phyloP scores from a whole-genome alignment of 805 yeast genomes.

The Grigorovia humatica region DNA sequence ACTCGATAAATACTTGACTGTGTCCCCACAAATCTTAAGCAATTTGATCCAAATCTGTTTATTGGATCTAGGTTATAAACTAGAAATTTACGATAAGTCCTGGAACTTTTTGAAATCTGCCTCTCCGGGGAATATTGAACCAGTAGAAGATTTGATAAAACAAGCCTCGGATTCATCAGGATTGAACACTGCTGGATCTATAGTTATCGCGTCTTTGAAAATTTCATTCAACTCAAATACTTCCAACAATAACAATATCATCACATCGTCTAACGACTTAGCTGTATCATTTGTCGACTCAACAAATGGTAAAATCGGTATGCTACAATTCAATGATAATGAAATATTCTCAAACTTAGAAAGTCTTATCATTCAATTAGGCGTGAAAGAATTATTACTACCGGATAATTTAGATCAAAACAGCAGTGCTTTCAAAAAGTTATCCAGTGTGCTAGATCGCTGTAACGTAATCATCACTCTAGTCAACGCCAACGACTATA shows the following conservation, averaged over 20 bases:
- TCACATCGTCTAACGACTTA: slow-evolving; percentile 17
- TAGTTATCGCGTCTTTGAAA: slow-evolving; percentile 40
- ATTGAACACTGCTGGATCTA: slow-evolving; percentile 37
- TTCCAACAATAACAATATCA: slow-evolving; percentile 48
- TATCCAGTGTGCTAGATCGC: slow-evolving; percentile 62
- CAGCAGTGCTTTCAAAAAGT: slow-evolving; percentile 43
- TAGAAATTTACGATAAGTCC: slow-evolving; percentile 65
- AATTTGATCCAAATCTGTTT: slow-evolving; percentile 56
- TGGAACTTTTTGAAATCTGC: slow-evolving; percentile 56
- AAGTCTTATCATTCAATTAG: slow-evolving; percentile 75
- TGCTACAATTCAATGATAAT: slow-evolving; percentile 75
- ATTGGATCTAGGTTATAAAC: slow-evolving; percentile 59
- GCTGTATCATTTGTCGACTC: slow-evolving; percentile 57
- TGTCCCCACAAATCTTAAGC: slow-evolving; percentile 64
- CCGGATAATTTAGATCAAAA: slow-evolving; percentile 30
- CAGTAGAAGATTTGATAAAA: slow-evolving; percentile 58
- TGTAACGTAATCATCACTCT: slow-evolving; percentile 67
- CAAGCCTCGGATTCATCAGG: slow-evolving; percentile 37
- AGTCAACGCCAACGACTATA: slow-evolving; percentile 46
- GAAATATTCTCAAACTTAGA: slow-evolving; percentile 82
- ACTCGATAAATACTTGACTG: slow-evolving; percentile 46
- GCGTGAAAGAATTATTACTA: slow-evolving; percentile 74
- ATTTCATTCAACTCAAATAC: slow-evolving; percentile 26
- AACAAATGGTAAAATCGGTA: slow-evolving; percentile 52
- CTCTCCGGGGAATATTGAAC: slow-evolving; percentile 84